Percentiles rank a stretch among this genome's conserved stretches.
These are phyloP conservation scores for Senecio squalidus DNA, from an alignment of 140 eudicot genomes.

Conservation along the genomic window DNA sequence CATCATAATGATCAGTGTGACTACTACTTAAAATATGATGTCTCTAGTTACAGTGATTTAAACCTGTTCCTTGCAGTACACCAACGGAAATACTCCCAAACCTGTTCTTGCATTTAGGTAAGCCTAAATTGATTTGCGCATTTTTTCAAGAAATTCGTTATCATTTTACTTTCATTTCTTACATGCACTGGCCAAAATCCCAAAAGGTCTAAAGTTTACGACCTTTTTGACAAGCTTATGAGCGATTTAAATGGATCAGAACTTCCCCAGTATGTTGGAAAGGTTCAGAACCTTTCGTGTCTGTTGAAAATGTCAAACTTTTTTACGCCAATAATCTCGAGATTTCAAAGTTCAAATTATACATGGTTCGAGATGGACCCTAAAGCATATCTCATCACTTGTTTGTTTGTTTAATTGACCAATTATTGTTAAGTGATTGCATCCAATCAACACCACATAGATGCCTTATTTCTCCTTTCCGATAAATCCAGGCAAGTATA, in stretches of 20 bases:
- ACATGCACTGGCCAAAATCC: no score
- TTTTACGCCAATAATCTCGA: conserved; percentile 54
- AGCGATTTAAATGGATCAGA: conserved; percentile 41
- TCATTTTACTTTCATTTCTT: no score
- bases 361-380: conserved; percentile 55
- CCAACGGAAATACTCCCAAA: conserved; percentile 40
- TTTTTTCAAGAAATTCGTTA: background rate
- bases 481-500: background rate
- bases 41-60: conserved; percentile 61
- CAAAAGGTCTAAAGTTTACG: no score
- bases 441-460: background rate
- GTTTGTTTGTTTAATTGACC: no score
- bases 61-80: conserved; percentile 41
- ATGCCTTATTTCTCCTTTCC: background rate
- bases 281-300: conserved; percentile 64
- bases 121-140: conserved; percentile 23
- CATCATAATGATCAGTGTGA: conserved; percentile 66
- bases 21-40: conserved; percentile 55
- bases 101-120: conserved; percentile 72
- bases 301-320: conserved; percentile 55
- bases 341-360: conserved; percentile 32
- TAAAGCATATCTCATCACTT: conserved; percentile 66
- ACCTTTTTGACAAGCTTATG: conserved; percentile 42
- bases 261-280: conserved; percentile 85
- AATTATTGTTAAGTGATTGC: no score